A percentile compares a stretch with the other conserved stretches of the same genome.
Evolutionary conservation across 2,329 filamentous ascomycete species (phyloP).

Genomic region (Scytalidium sp.): DNA sequence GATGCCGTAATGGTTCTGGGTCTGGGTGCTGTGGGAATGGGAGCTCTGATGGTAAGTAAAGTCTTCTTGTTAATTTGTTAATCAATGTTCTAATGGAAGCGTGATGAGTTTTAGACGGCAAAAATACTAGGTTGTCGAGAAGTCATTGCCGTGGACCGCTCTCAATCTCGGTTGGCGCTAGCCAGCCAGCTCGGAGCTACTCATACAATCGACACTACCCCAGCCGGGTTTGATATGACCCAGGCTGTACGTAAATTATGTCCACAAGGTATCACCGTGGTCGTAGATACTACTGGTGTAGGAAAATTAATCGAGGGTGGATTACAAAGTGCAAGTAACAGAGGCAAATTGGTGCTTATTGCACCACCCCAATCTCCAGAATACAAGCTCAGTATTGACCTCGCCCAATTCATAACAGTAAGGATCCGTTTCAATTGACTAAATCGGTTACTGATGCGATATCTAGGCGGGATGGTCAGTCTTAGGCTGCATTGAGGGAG

Average conservation of each 20-base stretch:
- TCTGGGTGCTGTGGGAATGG: slow-evolving; percentile 35
- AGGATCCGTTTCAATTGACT: slow-evolving; percentile 17
- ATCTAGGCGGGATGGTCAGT: slow-evolving; percentile 1
- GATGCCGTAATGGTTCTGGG: slow-evolving; percentile 34
- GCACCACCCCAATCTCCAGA: slow-evolving; percentile 30
- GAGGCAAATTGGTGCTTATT: slow-evolving; percentile 25
- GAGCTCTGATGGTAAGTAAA: slow-evolving; percentile 34
- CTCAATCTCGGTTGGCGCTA: slow-evolving; percentile 14
- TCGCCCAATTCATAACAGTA: too few relatives aligned
- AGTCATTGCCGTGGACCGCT: slow-evolving; percentile 26
- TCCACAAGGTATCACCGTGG: slow-evolving; percentile 24
- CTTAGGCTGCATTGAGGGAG: neutral
- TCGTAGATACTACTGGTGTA: slow-evolving; percentile 30
- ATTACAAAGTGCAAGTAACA: slow-evolving; percentile 23
- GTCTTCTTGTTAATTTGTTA: slow-evolving; percentile 28
- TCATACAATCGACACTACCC: slow-evolving; percentile 32
- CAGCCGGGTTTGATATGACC: slow-evolving; percentile 22
- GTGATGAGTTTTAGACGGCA: slow-evolving; percentile 37
- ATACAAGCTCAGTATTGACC: slow-evolving; percentile 25
- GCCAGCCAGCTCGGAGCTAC: slow-evolving; percentile 40
- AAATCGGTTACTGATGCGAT: slow-evolving; percentile 13
- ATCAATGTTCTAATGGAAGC: slow-evolving; percentile 43
- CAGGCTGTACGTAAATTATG: slow-evolving; percentile 25
- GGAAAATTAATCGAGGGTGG: slow-evolving; percentile 25
- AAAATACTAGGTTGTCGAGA: slow-evolving; percentile 15